Conservation (phyloP, 768 basidiomycete species). For the Termitomyces titanicus region DNA sequence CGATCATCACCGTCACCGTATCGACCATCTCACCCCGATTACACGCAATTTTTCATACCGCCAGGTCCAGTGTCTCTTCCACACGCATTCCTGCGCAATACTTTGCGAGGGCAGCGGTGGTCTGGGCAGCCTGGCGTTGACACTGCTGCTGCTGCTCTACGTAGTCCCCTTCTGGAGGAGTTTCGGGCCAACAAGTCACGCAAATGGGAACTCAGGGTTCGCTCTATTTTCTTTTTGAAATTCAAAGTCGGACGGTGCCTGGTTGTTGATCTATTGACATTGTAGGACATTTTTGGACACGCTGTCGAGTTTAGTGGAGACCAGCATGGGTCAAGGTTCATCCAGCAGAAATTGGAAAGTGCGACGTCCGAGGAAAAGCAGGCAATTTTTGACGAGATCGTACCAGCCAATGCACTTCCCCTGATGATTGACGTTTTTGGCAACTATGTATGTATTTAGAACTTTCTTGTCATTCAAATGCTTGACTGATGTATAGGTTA, state of each 20-base stretch:
- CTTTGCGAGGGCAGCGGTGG: constrained; percentile 42
- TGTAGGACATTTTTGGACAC: constrained; percentile 81
- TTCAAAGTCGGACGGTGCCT: constrained; percentile 8
- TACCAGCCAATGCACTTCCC: constrained; percentile 67
- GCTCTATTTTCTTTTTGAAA: constrained; percentile 18
- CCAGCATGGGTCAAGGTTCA: constrained; percentile 97
- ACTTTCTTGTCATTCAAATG: neutral
- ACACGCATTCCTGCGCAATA: constrained; percentile 29
- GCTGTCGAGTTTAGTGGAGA: constrained; percentile 91
- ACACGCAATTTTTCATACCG: constrained; percentile 43
- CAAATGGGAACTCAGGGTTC: constrained; percentile 79
- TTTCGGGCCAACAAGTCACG: constrained; percentile 77
- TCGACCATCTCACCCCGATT: constrained; percentile 48
- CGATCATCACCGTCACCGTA: constrained; percentile 41
- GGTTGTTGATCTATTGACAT: constrained; percentile 10
- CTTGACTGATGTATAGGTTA: constrained; percentile 50
- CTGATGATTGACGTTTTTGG: constrained; percentile 93
- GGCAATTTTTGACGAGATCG: constrained; percentile 81
- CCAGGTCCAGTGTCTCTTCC: constrained; percentile 34
- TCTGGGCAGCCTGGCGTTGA: constrained; percentile 31
- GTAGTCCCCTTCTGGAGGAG: constrained; percentile 78
- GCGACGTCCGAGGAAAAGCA: constrained; percentile 80
- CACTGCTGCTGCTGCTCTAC: constrained; percentile 33
- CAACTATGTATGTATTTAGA: constrained; percentile 70
- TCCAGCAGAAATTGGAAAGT: constrained; percentile 81